Evolutionary conservation across 495 filamentous ascomycete species (phyloP).

Genomic region (Penicillium paradoxum): DNA sequence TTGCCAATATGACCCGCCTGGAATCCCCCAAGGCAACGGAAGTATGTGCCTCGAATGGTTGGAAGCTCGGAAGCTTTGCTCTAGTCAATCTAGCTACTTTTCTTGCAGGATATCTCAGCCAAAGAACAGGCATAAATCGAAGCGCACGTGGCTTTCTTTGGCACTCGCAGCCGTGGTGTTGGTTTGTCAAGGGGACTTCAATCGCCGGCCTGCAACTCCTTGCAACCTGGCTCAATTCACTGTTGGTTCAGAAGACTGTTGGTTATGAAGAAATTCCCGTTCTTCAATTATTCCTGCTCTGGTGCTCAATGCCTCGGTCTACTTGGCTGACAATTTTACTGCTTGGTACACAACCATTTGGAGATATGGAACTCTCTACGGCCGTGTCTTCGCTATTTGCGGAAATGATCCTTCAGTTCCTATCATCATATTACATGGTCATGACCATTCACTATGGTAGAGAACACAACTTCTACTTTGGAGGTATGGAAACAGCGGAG

Average conservation of each 20-base stretch:
- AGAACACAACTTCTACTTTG: conserved; percentile 16
- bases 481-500: too few species aligned
- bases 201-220: conserved; percentile 11
- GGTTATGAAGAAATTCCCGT: conserved; percentile 9
- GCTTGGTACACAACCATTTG: conserved; percentile 4
- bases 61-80: conserved; percentile 11
- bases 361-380: background rate
- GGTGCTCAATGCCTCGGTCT: conserved; percentile 15
- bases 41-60: conserved; percentile 10
- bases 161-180: conserved; percentile 2
- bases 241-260: conserved; percentile 6
- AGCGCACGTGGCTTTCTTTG: background rate
- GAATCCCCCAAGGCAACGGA: background rate
- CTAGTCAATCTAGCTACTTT: conserved; percentile 12
- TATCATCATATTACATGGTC: conserved; percentile 11
- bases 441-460: conserved; percentile 15
- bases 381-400: conserved; percentile 9
- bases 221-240: conserved; percentile 8
- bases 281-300: conserved; percentile 14
- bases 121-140: conserved; percentile 4
- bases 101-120: conserved; percentile 5
- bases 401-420: conserved; percentile 12
- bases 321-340: conserved; percentile 7
- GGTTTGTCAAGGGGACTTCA: conserved; percentile 10
- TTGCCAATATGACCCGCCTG: background rate